Evolutionary conservation across 192 early-diverging fungal genomes (phyloP).

Genomic region (Backusella circina): DNA sequence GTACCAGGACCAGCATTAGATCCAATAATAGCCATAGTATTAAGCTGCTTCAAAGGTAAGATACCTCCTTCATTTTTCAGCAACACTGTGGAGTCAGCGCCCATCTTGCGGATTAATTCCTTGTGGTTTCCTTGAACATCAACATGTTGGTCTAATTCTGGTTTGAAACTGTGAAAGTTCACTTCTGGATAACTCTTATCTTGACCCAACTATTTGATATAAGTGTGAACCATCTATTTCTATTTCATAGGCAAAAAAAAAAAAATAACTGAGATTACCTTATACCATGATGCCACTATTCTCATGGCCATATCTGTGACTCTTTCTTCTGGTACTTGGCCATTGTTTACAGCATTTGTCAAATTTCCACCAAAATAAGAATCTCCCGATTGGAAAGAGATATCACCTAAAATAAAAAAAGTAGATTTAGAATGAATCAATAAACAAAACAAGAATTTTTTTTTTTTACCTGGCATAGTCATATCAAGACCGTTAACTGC

Average conservation of each 20-base stretch:
- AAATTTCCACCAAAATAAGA: conserved; percentile 28
- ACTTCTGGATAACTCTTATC: conserved; percentile 17
- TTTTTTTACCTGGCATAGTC: conserved; percentile 34
- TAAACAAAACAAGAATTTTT: no score
- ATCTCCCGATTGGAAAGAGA: conserved; percentile 17
- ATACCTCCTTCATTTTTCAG: conserved; percentile 23
- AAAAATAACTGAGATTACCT: conserved; percentile 15
- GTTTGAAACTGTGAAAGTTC: conserved; percentile 20
- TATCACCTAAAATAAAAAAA: conserved; percentile 14
- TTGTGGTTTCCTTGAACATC: conserved; percentile 28
- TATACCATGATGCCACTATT: conserved; percentile 34
- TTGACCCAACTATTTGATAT: not conserved
- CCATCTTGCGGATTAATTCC: conserved; percentile 13
- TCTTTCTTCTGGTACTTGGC: conserved; percentile 7
- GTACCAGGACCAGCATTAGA: conserved; percentile 15
- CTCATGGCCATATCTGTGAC: conserved; percentile 19
- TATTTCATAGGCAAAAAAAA: not conserved
- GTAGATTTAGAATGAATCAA: not conserved
- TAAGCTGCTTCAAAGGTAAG: conserved; percentile 11
- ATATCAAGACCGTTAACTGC: conserved; percentile 37
- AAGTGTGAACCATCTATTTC: not conserved
- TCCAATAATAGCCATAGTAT: conserved; percentile 28
- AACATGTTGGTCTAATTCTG: conserved; percentile 1
- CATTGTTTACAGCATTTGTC: conserved; percentile 7
- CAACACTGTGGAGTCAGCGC: conserved; percentile 21